Conservation (phyloP, 306 rosid genomes). For the Prunus campanulata region DNA sequence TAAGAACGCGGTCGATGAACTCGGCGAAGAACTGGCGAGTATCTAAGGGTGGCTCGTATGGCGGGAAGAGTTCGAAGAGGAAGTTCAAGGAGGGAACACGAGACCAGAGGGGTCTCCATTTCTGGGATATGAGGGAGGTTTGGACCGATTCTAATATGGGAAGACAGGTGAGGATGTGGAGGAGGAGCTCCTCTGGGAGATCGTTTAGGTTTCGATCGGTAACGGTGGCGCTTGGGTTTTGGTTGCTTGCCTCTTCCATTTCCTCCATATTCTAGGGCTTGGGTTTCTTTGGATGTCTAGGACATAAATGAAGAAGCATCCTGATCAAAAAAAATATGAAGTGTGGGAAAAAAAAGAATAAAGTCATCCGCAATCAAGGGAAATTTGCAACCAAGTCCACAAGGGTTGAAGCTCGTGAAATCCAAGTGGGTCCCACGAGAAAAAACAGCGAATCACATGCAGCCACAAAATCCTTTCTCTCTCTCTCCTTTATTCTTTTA, state of each 20-base stretch:
- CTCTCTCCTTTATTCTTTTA: too few relatives aligned
- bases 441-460: too few relatives aligned
- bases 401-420: too few relatives aligned
- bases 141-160: background rate
- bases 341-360: too few relatives aligned
- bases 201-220: background rate
- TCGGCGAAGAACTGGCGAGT: background rate
- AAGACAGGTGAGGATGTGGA: background rate
- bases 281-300: too few relatives aligned
- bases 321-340: too few relatives aligned
- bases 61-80: conserved; percentile 3
- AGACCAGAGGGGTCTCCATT: conserved; percentile 2
- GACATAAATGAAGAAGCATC: too few relatives aligned
- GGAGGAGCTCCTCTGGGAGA: background rate
- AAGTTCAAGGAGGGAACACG: background rate
- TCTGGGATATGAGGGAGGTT: background rate
- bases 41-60: background rate
- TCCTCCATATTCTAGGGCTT: background rate
- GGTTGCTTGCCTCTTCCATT: background rate
- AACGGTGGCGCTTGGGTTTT: background rate
- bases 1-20: conserved; percentile 7
- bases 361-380: too few relatives aligned
- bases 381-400: too few relatives aligned
- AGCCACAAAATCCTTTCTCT: too few relatives aligned
- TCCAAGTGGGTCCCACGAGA: too few relatives aligned